Base-by-base conservation (phyloP, 1,284 basidiomycete genomes). In the Lentinus polychrous region DNA sequence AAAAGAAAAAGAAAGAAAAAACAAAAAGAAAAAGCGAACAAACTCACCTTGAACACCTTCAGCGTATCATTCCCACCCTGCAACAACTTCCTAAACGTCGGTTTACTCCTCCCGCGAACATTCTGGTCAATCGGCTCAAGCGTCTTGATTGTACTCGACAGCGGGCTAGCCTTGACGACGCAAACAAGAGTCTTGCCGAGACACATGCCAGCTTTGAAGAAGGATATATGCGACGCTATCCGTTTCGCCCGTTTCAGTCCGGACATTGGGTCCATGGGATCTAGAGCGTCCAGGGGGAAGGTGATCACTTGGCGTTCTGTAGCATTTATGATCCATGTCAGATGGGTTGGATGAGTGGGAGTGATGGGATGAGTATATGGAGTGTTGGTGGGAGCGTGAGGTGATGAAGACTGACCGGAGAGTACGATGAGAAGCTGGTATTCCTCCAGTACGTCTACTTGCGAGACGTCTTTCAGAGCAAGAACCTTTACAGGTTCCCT, bases 141-240 rank as follows among this genome's bases (percentile, higher is more conserved):
- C 1, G 91, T 88, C 76, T 98, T 99, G 77, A 99, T 97, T 27
- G 95, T 99, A 58, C 91, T 96, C 18, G 92, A 96, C 42, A 98
- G 72, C 44, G 93, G 89, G 53, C 85, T 91, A 4, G 92, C 91
- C 70, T 99, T 99, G 65, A 99, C 95, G 39, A 99, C 90, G 61
- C 96, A 99, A 24, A 99, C 93, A 5, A 99, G 78, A n/a, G 92
- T 93, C 53, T 89, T 83, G 12, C 91, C 92, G 20, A 99, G 75
- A 65, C 95, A 99, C 43, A 88, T 79, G 0, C 96, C 96, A 8
- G 91, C 88, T 67, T 97, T 97, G 82, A 99, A 99, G 72, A 99
- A 99, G 3, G 91, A 89, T 1, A 94, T 98, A 67, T 98, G 94
- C 1, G 91, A 91, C 0, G 94, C 92, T 60, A 99, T 94, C 49